Evolutionary conservation across 345 rosid genomes (phyloP).

Genomic region (Syzygium oleosum): DNA sequence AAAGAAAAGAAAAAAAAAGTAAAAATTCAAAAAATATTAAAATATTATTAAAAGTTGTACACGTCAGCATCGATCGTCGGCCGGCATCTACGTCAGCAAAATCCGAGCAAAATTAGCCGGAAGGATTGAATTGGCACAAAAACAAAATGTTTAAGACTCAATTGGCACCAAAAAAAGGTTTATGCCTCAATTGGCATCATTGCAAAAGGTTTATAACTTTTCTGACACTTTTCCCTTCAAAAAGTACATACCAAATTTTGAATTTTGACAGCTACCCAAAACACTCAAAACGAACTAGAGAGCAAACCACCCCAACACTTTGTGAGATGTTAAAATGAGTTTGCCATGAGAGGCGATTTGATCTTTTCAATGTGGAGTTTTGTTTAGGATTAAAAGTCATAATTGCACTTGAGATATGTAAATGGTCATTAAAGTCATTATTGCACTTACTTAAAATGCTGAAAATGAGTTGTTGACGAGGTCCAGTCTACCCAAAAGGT

Average conservation of each 20-base stretch:
- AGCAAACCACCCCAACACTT: not conserved
- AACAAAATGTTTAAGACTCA: no score
- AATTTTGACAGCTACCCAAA: not conserved
- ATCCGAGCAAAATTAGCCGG: no score
- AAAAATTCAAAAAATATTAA: no score
- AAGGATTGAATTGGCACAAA: no score
- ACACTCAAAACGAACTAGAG: not conserved
- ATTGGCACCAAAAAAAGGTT: no score
- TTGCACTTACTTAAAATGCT: not conserved
- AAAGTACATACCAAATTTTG: not conserved
- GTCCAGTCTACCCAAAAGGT: not conserved
- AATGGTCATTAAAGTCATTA: not conserved
- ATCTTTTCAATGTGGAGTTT: not conserved
- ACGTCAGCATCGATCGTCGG: accelerated
- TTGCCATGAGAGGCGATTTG: not conserved
- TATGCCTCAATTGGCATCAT: no score
- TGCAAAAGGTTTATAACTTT: no score
- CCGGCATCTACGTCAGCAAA: no score
- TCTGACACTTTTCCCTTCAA: not conserved
- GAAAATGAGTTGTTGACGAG: not conserved
- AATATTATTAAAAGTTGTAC: no score
- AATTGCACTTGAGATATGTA: no score
- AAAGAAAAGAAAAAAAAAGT: no score
- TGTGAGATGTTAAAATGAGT: not conserved
- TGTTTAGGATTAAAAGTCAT: not conserved